Percentiles rank a stretch among this genome's conserved stretches.
Conservation (phyloP, 176 grass and related monocot genomes). For the Rhynchospora pubera region DNA sequence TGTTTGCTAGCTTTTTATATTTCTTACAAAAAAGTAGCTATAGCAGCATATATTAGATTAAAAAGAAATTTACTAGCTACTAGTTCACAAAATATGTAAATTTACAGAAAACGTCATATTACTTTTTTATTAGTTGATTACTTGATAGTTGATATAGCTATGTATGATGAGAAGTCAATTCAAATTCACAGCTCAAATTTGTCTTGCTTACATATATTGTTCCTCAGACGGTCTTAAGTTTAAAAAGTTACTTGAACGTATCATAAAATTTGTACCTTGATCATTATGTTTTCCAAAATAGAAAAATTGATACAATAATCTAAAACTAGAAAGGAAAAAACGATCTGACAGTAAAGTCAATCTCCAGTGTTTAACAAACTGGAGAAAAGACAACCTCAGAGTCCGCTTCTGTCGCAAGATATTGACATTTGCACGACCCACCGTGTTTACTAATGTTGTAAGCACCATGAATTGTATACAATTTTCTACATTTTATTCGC, state of each 20-base stretch:
- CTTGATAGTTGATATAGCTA: not conserved
- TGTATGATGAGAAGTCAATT: not conserved
- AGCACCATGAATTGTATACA: not conserved
- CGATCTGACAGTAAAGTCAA: no score
- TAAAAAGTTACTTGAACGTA: not conserved
- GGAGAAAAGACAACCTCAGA: not conserved
- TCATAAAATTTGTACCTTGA: not conserved
- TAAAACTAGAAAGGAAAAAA: not conserved
- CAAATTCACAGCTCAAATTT: no score
- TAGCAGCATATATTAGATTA: not conserved
- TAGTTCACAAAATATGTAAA: not conserved
- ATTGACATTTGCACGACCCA: slow-evolving; percentile 7
- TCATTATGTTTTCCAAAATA: no score
- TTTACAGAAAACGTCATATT: not conserved
- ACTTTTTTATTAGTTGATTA: not conserved
- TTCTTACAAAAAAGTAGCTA: no score
- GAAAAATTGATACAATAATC: no score
- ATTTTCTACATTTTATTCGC: not conserved
- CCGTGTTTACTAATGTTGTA: not conserved
- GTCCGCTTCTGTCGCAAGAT: not conserved
- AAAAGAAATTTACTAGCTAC: not conserved
- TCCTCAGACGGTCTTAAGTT: not conserved
- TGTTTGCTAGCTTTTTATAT: no score
- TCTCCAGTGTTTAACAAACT: not conserved
- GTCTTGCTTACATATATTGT: not conserved